These are phyloP conservation scores for Thuidium tamariscinum DNA, from an alignment of 225 moss, liverwort and hornwort genomes.

Conservation along the genomic window DNA sequence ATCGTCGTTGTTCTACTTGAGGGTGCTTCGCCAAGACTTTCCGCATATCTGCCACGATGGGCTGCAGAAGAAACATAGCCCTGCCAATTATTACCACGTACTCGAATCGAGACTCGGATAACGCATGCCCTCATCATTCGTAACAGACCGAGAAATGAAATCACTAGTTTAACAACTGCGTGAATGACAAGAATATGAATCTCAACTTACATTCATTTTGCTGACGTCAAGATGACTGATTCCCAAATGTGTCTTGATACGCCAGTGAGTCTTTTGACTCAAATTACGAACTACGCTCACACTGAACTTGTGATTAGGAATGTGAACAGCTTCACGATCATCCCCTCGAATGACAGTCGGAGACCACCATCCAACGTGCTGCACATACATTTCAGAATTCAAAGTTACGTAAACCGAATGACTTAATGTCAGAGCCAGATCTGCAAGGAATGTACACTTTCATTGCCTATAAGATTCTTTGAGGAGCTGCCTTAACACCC, in stretches of 20 bases:
- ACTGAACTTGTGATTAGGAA: slow-evolving; percentile 97
- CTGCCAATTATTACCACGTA: neutral
- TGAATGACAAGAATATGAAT: neutral
- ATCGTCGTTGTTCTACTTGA: slow-evolving; percentile 86
- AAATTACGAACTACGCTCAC: slow-evolving; percentile 95
- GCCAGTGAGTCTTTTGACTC: slow-evolving; percentile 98
- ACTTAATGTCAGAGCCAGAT: neutral
- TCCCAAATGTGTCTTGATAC: slow-evolving; percentile 94
- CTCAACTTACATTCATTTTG: slow-evolving; percentile 66
- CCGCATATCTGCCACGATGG: slow-evolving; percentile 84
- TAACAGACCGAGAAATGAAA: neutral
- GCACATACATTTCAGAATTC: neutral
- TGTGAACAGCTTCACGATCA: slow-evolving; percentile 97
- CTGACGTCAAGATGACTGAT: slow-evolving; percentile 88
- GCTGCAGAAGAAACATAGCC: slow-evolving; percentile 32
- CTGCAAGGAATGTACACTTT: neutral
- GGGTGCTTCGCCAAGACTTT: slow-evolving; percentile 90
- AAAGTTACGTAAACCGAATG: neutral
- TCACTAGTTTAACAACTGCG: neutral
- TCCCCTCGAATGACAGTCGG: slow-evolving; percentile 97
- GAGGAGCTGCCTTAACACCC: neutral
- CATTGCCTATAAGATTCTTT: neutral
- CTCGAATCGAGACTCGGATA: neutral
- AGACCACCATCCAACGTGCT: slow-evolving; percentile 99
- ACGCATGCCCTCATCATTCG: neutral